A percentile compares a stretch with the other conserved stretches of the same genome.
Conservation (phyloP, 148 eudicot genomes). For the Diospyros lotus region DNA sequence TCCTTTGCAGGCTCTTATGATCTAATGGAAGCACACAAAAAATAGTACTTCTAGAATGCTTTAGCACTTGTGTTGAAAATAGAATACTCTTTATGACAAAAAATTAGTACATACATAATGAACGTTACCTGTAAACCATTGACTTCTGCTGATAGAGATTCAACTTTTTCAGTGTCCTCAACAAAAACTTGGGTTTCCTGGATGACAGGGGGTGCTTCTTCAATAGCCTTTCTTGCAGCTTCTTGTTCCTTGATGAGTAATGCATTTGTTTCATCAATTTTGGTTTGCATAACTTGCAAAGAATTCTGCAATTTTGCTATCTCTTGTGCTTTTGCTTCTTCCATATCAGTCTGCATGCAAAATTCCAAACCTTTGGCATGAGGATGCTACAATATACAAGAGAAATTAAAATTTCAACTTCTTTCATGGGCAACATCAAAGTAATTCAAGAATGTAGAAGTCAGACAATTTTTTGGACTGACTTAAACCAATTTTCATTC, state of each 20-base stretch:
- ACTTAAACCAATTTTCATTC: neutral
- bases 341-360: slow-evolving; percentile 75
- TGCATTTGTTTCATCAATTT: slow-evolving; percentile 66
- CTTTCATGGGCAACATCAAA: neutral
- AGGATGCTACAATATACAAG: neutral
- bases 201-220: slow-evolving; percentile 89
- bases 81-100: neutral
- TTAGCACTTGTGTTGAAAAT: neutral
- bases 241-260: slow-evolving; percentile 68
- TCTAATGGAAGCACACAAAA: too few relatives aligned
- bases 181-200: slow-evolving; percentile 80
- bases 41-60: neutral
- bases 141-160: slow-evolving; percentile 57
- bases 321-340: slow-evolving; percentile 88
- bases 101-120: neutral
- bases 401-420: neutral
- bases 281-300: slow-evolving; percentile 58
- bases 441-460: neutral
- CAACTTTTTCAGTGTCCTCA: slow-evolving; percentile 78
- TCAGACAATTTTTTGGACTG: neutral
- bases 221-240: slow-evolving; percentile 67
- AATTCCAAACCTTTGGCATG: slow-evolving; percentile 9
- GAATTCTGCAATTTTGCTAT: slow-evolving; percentile 57
- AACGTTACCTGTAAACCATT: slow-evolving; percentile 58
- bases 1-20: too few relatives aligned